Evolutionary conservation across 2,329 filamentous ascomycete species (phyloP).

Genomic region (Mycosphaerella sp.): DNA sequence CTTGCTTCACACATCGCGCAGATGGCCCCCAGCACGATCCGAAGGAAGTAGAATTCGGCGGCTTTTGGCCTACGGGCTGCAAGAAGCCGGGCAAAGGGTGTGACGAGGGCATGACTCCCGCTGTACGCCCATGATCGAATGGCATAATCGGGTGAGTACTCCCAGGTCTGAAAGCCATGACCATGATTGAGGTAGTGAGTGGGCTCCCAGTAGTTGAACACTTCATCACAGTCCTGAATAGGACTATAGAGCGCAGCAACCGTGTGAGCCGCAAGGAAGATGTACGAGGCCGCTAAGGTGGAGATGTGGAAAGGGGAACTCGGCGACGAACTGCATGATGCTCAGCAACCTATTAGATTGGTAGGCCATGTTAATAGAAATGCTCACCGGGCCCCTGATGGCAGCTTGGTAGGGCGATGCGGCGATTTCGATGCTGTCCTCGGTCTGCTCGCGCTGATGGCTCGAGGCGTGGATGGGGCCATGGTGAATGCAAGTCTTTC

Average conservation of each 20-base stretch:
- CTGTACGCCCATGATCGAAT: conserved; percentile 96
- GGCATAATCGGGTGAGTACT: conserved; percentile 91
- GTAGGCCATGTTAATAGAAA: background rate
- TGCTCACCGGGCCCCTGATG: conserved; percentile 15
- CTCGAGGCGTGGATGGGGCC: conserved; percentile 5
- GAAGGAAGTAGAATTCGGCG: conserved; percentile 78
- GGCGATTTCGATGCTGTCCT: conserved; percentile 18
- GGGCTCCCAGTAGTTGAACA: conserved; percentile 99
- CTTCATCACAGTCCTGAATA: conserved; percentile 97
- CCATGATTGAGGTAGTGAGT: conserved; percentile 89
- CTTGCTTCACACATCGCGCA: conserved; percentile 79
- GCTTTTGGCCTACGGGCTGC: conserved; percentile 40
- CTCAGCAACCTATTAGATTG: background rate
- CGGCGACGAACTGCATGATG: background rate
- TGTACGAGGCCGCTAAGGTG: conserved; percentile 70
- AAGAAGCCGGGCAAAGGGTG: conserved; percentile 20
- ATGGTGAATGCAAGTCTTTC: background rate
- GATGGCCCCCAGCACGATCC: conserved; percentile 63
- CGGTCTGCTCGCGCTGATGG: background rate
- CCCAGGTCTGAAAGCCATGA: conserved; percentile 95
- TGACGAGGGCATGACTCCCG: conserved; percentile 64
- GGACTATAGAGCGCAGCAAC: conserved; percentile 76
- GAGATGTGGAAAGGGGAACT: conserved; percentile 35
- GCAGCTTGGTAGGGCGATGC: conserved; percentile 20
- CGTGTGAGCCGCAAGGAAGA: conserved; percentile 67